phyloP scores from a whole-genome alignment of 192 early-diverging fungal species.

The Podila epicladia region DNA sequence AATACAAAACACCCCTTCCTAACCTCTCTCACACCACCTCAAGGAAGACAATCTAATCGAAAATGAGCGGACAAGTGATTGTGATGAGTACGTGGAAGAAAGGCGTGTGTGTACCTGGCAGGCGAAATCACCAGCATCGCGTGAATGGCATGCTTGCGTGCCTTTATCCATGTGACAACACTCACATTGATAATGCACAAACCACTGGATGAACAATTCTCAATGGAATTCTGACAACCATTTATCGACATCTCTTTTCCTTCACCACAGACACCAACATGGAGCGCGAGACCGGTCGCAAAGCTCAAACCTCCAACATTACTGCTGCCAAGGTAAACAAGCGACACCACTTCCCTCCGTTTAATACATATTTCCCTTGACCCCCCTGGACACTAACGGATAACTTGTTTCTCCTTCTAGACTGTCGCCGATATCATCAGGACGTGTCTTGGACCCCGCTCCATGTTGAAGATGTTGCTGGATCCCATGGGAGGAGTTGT shows the following conservation, averaged over 20 bases:
- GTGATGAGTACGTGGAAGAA: conserved; percentile 4
- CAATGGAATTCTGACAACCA: too few relatives aligned
- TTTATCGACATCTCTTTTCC: background rate
- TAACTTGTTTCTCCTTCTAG: conserved; percentile 49
- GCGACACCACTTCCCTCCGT: too few relatives aligned
- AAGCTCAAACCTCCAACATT: conserved; percentile 98
- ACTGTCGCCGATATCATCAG: conserved; percentile 98
- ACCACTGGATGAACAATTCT: too few relatives aligned
- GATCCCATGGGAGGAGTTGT: conserved; percentile 99
- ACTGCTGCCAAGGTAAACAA: conserved; percentile 90
- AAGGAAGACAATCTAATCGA: background rate
- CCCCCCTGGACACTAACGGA: background rate
- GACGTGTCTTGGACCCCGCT: conserved; percentile 96
- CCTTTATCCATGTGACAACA: background rate
- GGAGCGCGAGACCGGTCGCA: conserved; percentile 95
- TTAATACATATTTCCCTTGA: background rate
- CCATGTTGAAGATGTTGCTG: conserved; percentile 99
- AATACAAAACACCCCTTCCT: background rate
- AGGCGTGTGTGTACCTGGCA: background rate
- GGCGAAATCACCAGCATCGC: background rate
- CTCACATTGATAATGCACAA: background rate
- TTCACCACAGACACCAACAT: conserved; percentile 75
- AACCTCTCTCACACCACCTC: background rate
- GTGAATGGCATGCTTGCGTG: too few relatives aligned
- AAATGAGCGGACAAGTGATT: conserved; percentile 7